Base-by-base conservation (phyloP, 2,329 filamentous ascomycete species). In the Fusarium anthophilum region DNA sequence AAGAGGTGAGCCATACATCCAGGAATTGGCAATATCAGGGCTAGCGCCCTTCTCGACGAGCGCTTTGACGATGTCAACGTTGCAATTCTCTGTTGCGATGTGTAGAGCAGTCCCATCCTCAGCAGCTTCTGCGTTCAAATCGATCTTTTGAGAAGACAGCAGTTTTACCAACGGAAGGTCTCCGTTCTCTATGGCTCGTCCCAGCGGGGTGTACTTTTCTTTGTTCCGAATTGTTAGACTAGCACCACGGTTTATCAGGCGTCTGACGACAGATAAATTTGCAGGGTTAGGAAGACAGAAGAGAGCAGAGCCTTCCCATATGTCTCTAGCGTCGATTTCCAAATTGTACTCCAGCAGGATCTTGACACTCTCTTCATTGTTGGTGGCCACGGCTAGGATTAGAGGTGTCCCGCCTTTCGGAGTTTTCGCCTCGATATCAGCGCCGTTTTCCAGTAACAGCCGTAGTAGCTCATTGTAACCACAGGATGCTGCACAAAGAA, bases 1-100 rank as follows among this genome's bases (percentile, higher is more conserved):
- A 0, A 56, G 26, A 0, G 53, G 17, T 1, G 53, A 32, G 8
- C 53, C 53, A 24, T 56, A 44, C 37, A 30, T 44, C 53, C 53
- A 56, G 6, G 26, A 24, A 24, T 56, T 28, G 22, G 22, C 26
- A 20, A 7, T 0, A 11, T 43, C 38, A 0, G 38, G 37, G 12
- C 5, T 20, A 2, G 53, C 53, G 0, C 53, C 53, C 26, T 43
- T 56, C 17, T 20, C 11, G 2, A 15, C 2, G 2, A 56, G 38
- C 1, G 24, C 2, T 30, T 56, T 56, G 22, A 44, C 53, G 2
- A 24, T 10, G 2, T 44, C 12, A 24, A 56, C 4, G 5, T 56
- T 14, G 8, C 38, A 41, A 6, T 8, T 6, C 15, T n/a, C 15
- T 24, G 38, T 28, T 20, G 26, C 53, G 12, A 41, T 18, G 22